Evolutionary conservation across 257 asterid species (phyloP), one percentile per base, ranked within the genome.

Genomic region (Agastache rugosa): DNA sequence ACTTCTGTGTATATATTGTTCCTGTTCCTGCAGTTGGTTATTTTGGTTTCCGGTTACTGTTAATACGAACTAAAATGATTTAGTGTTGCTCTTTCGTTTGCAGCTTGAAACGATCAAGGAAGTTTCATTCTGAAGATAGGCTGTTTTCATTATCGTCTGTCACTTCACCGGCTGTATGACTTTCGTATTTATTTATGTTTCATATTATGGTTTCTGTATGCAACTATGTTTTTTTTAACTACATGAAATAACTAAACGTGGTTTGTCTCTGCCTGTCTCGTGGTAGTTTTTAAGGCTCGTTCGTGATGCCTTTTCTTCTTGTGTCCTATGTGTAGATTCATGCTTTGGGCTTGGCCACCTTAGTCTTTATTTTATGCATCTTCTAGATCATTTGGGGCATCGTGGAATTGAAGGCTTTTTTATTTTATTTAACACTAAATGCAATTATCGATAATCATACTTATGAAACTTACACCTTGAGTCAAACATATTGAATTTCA

Each of bases 71-170:
- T 5, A 29, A 75, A 48, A 48, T 83, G 61, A 83, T 51, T 45
- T 58, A 15, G 47, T 22, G 15, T 14, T 73, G 78, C 15, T 66
- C 50, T 27, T 66, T 59, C 15, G 2, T 29, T 72, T 89, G 84
- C 93, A 95, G 98, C 68, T 87, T 95, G 84, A 95, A 90, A 82
- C 88, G 99, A 44, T 92, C 97, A 39, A 77, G 99, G 88, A 95
- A 92, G 83, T 92, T 95, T 82, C 99, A 92, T 85, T 90, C 96
- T 19, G 99, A 92, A 83, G 99, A 95, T 78, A 85, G 99, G 86
- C 96, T 95, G 78, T 95, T 95, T 64, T 95, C 99, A 27, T 79
- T 95, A 72, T 95, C 99, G 11, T 95, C 99, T 1, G 92, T 86
- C 54, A 90, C 99, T 72, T 95, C 99, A 45, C 96, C 93, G 6